These are phyloP conservation scores for Talaromyces sp. DNA, from an alignment of 2,329 filamentous ascomycete genomes.

Conservation along the genomic window DNA sequence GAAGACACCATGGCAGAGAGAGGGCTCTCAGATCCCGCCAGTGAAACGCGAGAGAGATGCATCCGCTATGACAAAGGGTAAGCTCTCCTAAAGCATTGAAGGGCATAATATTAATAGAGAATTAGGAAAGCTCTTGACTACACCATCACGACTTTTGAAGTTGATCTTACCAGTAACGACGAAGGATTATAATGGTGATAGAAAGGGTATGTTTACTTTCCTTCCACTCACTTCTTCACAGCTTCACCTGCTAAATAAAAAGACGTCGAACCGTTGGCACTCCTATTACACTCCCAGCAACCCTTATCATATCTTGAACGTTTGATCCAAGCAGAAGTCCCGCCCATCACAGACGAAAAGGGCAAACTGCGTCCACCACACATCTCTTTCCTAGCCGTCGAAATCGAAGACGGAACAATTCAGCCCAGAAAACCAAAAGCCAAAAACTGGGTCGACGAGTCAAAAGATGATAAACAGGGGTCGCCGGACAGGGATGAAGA, in stretches of 20 bases:
- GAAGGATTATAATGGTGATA: slow-evolving; percentile 52
- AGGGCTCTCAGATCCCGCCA: slow-evolving; percentile 58
- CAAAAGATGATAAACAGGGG: slow-evolving; percentile 34
- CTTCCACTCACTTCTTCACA: not conserved
- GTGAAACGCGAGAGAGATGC: slow-evolving; percentile 49
- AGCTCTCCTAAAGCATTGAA: not conserved
- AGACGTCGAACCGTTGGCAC: slow-evolving; percentile 76
- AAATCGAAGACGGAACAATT: slow-evolving; percentile 61
- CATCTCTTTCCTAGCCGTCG: slow-evolving; percentile 76
- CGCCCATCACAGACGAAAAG: slow-evolving; percentile 59
- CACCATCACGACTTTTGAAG: slow-evolving; percentile 75
- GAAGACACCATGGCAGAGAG: slow-evolving; percentile 63
- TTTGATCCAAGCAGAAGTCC: slow-evolving; percentile 82
- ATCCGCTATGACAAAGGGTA: slow-evolving; percentile 64
- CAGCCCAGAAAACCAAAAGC: slow-evolving; percentile 26
- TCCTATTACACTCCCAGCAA: slow-evolving; percentile 85
- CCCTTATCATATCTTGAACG: slow-evolving; percentile 86
- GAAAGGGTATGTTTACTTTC: slow-evolving; percentile 45
- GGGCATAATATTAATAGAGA: not conserved
- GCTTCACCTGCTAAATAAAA: not conserved
- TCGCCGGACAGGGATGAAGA: slow-evolving; percentile 43
- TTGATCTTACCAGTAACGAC: slow-evolving; percentile 72
- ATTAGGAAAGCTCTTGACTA: slow-evolving; percentile 74
- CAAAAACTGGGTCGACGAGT: not conserved
- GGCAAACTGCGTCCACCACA: slow-evolving; percentile 67